These are phyloP conservation scores for Ogataea zsoltii DNA, from an alignment of 805 yeast genomes.

Conservation along the genomic window DNA sequence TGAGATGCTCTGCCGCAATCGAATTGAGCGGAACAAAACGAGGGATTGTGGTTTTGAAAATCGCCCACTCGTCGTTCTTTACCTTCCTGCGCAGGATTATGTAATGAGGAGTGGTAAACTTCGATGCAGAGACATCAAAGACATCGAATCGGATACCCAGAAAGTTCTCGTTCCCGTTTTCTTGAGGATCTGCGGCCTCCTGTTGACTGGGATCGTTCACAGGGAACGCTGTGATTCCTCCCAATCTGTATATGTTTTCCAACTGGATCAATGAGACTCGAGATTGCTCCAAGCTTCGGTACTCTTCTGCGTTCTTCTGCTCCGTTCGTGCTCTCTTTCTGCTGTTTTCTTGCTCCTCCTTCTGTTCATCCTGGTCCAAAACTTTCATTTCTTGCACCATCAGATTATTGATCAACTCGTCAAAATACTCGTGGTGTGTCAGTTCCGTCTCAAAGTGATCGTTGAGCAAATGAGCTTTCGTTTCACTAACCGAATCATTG, in stretches of 20 bases:
- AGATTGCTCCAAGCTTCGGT: conserved; percentile 15
- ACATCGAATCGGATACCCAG: conserved; percentile 55
- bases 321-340: conserved; percentile 8
- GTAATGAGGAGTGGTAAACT: conserved; percentile 47
- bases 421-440: conserved; percentile 33
- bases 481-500: background rate
- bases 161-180: conserved; percentile 26
- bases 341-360: conserved; percentile 5
- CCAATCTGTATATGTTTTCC: conserved; percentile 50
- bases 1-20: conserved; percentile 27
- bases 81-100: conserved; percentile 38
- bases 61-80: conserved; percentile 32
- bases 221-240: conserved; percentile 54
- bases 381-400: conserved; percentile 24
- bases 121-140: conserved; percentile 29
- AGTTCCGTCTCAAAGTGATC: conserved; percentile 19
- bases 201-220: conserved; percentile 36
- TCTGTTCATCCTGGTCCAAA: conserved; percentile 14
- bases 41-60: conserved; percentile 38
- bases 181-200: conserved; percentile 5
- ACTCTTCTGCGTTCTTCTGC: conserved; percentile 7
- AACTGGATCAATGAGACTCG: conserved; percentile 37
- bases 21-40: conserved; percentile 30
- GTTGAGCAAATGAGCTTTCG: conserved; percentile 4
- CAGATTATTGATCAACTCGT: conserved; percentile 27